Conservation (phyloP, 2,329 filamentous ascomycete genomes). For the Zymoseptoria brevis region DNA sequence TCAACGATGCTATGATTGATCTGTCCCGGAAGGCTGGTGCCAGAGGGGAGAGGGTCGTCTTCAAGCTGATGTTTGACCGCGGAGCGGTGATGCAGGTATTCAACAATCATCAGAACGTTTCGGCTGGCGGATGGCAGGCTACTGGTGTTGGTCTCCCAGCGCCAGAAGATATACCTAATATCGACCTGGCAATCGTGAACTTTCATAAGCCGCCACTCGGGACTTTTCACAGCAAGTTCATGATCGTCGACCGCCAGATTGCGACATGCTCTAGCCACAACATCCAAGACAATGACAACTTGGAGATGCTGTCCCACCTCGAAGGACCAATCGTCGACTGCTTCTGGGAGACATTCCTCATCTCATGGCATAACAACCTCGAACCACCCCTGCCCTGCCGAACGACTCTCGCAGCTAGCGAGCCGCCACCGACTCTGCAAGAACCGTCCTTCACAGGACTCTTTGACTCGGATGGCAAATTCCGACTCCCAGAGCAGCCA, state of each 20-base stretch:
- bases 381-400: slow-evolving; percentile 52
- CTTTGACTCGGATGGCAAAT: slow-evolving; percentile 25
- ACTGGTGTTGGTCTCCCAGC: slow-evolving; percentile 51
- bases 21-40: slow-evolving; percentile 57
- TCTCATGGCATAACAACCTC: slow-evolving; percentile 61
- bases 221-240: slow-evolving; percentile 71
- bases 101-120: slow-evolving; percentile 57
- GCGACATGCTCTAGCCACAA: slow-evolving; percentile 71
- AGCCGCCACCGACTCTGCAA: slow-evolving; percentile 27
- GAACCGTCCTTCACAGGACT: slow-evolving; percentile 26
- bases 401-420: slow-evolving; percentile 41
- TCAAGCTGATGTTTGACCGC: slow-evolving; percentile 70
- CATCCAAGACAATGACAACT: slow-evolving; percentile 62
- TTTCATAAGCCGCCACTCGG: slow-evolving; percentile 62
- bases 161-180: slow-evolving; percentile 58
- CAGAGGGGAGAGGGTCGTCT: slow-evolving; percentile 50
- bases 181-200: slow-evolving; percentile 66
- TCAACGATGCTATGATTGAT: slow-evolving; percentile 62
- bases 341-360: slow-evolving; percentile 64
- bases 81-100: slow-evolving; percentile 56
- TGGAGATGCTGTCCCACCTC: slow-evolving; percentile 68
- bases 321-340: slow-evolving; percentile 71
- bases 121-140: slow-evolving; percentile 50
- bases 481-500: slow-evolving; percentile 18
- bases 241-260: slow-evolving; percentile 65